Base-by-base conservation (phyloP, 352 stramenopile species). In the Globisporangium spinosum region DNA sequence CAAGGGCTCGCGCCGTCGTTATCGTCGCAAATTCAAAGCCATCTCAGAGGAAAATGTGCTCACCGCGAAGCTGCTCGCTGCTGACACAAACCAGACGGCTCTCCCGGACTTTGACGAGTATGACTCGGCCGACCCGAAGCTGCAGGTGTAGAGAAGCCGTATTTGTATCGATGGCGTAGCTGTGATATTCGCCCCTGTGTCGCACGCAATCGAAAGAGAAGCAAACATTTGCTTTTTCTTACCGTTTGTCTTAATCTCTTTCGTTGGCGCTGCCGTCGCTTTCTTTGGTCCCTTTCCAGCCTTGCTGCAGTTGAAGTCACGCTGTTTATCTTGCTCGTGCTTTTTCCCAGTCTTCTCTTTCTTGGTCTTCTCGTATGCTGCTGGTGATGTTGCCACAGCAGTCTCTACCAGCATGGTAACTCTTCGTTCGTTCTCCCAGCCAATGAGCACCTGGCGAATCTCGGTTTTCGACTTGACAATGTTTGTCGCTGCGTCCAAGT, bases 401-500 rank as follows among this genome's bases (percentile, higher is more conserved):
- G 38, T 20, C 43, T 45, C 27, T 38, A 61, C 10, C 53, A 34
- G 7, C 27, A 60, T 62, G 3, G n/a, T 17, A 17, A 79, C 53
- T 15, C 73, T 78, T 34, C 82, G 70, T 17, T 87, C 72, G 8
- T 84, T 89, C 49, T 90, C 82, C 80, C 82, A 90, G 58, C 89
- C 80, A 35, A 88, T 73, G 23, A 90, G 58, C 43, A 89, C 82
- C 65, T 89, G 80, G 12, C 82, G 82, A 51, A 90, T 90, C 82
- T 93, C 85, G 2, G 74, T 77, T 62, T 73, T 73, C 10, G 82
- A 90, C 61, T 89, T 94, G 45, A 96, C 78, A 2, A 97, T 78
- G 59, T 93, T 93, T 12, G 85, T 72, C 5, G 89, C 90, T 2
- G 90, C 89, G 54, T 97, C 91, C 20, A 97, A 63, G 23, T 97